phyloP scores from a whole-genome alignment of 2,329 filamentous ascomycete species.

The Trichoderma koningii region DNA sequence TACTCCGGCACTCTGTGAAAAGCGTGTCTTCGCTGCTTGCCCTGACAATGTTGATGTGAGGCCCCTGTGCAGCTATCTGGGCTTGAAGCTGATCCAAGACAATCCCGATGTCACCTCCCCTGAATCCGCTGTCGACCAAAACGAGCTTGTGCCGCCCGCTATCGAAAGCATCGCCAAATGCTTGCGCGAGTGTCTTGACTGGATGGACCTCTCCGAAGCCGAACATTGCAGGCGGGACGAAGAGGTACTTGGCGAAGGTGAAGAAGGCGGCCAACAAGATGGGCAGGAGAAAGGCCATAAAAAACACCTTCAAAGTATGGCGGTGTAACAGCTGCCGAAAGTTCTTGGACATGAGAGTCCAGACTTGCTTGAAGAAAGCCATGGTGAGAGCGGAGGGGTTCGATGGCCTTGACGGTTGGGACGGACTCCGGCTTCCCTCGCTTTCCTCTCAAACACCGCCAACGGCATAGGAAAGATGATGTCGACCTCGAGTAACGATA shows the following conservation, averaged over 20 bases:
- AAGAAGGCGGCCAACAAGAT: constrained; percentile 61
- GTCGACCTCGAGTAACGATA: not conserved
- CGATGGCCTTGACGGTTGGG: not conserved
- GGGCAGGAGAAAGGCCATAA: constrained; percentile 62
- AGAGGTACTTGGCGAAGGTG: constrained; percentile 77
- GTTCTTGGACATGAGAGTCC: constrained; percentile 65
- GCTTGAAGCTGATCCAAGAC: constrained; percentile 66
- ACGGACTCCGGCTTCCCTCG: not conserved
- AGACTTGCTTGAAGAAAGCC: constrained; percentile 58
- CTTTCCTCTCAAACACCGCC: not conserved
- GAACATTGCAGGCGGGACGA: constrained; percentile 73
- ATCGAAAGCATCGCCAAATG: constrained; percentile 57
- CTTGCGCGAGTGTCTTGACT: constrained; percentile 65
- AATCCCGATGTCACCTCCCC: constrained; percentile 68
- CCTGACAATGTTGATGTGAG: constrained; percentile 58
- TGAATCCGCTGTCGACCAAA: constrained; percentile 74
- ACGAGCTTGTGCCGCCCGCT: constrained; percentile 67
- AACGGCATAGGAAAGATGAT: not conserved
- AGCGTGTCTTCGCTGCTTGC: constrained; percentile 60
- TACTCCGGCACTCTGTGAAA: constrained; percentile 62
- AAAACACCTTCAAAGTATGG: constrained; percentile 53
- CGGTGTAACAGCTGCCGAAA: constrained; percentile 59
- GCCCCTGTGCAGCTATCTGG: constrained; percentile 55
- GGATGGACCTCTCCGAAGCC: constrained; percentile 67
- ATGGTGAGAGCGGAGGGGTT: constrained; percentile 39